Evolutionary conservation across 2,329 filamentous ascomycete species (phyloP).

Genomic region (Diaporthe sp.): DNA sequence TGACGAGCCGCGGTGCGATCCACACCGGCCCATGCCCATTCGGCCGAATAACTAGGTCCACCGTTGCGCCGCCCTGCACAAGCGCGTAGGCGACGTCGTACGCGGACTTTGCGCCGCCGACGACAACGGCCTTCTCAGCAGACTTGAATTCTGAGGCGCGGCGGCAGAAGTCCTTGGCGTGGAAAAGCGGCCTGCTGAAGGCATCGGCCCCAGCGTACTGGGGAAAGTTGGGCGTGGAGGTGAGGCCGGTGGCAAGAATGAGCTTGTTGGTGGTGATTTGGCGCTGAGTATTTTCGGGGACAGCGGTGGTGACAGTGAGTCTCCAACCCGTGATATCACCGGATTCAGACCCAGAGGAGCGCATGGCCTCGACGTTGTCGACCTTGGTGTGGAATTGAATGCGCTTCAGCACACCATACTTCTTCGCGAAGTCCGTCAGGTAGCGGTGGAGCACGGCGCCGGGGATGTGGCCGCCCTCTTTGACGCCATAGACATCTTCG

Average conservation of each 20-base stretch:
- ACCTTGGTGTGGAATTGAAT: slow-evolving; percentile 67
- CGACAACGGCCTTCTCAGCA: slow-evolving; percentile 57
- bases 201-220: slow-evolving; percentile 52
- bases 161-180: slow-evolving; percentile 58
- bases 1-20: slow-evolving; percentile 70
- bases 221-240: slow-evolving; percentile 60
- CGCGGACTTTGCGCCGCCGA: slow-evolving; percentile 71
- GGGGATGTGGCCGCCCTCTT: slow-evolving; percentile 53
- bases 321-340: slow-evolving; percentile 43
- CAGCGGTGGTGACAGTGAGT: slow-evolving; percentile 37
- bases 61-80: slow-evolving; percentile 60
- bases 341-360: slow-evolving; percentile 2
- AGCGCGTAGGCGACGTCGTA: slow-evolving; percentile 71
- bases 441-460: slow-evolving; percentile 54
- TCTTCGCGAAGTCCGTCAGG: slow-evolving; percentile 53
- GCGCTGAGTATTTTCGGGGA: slow-evolving; percentile 1
- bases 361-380: slow-evolving; percentile 53
- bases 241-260: slow-evolving; percentile 66
- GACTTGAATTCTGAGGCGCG: slow-evolving; percentile 50
- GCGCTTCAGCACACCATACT: slow-evolving; percentile 63
- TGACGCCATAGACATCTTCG: slow-evolving; percentile 57
- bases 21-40: slow-evolving; percentile 67
- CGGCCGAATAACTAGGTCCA: slow-evolving; percentile 66
- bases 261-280: slow-evolving; percentile 54
- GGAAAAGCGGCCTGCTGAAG: slow-evolving; percentile 58